Evolutionary conservation across 2,329 filamentous ascomycete genomes (phyloP), one percentile per base, ranked within the genome.

Genomic region (Aspergillus cejpii): DNA sequence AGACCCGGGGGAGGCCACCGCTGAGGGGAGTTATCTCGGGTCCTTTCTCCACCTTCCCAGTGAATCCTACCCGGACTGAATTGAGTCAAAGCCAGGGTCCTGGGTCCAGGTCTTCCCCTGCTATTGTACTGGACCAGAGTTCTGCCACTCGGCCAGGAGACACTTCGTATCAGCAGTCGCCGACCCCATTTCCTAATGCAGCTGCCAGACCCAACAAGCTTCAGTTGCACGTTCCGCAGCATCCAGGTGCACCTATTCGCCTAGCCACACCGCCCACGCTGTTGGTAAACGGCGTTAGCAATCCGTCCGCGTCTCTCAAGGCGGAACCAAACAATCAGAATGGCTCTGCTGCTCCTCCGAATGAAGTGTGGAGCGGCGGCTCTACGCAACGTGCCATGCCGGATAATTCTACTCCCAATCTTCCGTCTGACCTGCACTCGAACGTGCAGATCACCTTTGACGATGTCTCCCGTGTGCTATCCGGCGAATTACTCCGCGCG

Each of bases 1-100:
- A 90, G 63, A 75, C 85, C 11, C 75, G 89, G 52, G 89, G 90
- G 5, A 75, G 90, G 47, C 90, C 90, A 33, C 87, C 87, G 0
- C 85, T 82, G 44, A 86, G 84, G 55, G 77, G 81, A 20, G 77
- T 74, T n/a, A 74, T 76, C 0, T 74, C 79, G 11, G 80, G 80
- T 0, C 80, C 84, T 0, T 86, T 82, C 53, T 81, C 81, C 3
- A 83, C 84, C 0, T 85, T 85, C 52, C 81, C 83, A 3, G 79
- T 77, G 11, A 80, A 80, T 50, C 76, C 78, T 53, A 69, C 72
- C 52, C 69, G 68, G 5, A 67, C 72, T 10, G 72, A 69, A 5
- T 70, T 73, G 24, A 70, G 71, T 24, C 64, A 74, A 20, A 59
- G 64, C 23, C 64, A 71, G 24, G 71, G 64, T 36, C 60, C 62